A percentile compares a stretch with the other conserved stretches of the same genome.
Evolutionary conservation across 352 stramenopile genomes (phyloP).

Genomic region (Phytophthora syringae): DNA sequence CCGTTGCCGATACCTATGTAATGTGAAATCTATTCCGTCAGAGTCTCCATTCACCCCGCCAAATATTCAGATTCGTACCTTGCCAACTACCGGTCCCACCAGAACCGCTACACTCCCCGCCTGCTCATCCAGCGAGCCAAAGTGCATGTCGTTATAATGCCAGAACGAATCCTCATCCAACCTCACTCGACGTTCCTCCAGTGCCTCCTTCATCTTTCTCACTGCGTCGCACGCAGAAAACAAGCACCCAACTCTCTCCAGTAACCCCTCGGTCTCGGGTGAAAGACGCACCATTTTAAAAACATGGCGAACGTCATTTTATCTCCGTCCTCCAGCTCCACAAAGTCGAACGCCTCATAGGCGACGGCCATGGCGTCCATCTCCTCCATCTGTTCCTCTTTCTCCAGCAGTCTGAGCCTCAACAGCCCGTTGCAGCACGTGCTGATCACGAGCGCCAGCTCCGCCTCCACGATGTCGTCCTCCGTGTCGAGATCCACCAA

Average conservation of each 20-base stretch:
- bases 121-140: conserved; percentile 17
- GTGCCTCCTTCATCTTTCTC: conserved; percentile 36
- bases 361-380: conserved; percentile 62
- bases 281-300: conserved; percentile 69
- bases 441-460: conserved; percentile 72
- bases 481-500: conserved; percentile 78
- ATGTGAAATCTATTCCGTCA: background rate
- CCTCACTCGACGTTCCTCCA: conserved; percentile 26
- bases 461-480: conserved; percentile 76
- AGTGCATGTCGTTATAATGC: conserved; percentile 44
- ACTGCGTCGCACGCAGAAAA: conserved; percentile 48
- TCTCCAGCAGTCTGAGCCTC: conserved; percentile 38
- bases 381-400: conserved; percentile 29
- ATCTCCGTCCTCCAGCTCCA: conserved; percentile 59
- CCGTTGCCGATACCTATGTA: conserved; percentile 27
- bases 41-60: background rate
- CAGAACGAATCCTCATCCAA: conserved; percentile 24
- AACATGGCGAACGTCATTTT: conserved; percentile 80
- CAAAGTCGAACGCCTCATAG: conserved; percentile 74
- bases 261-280: conserved; percentile 62
- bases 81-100: conserved; percentile 45
- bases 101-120: conserved; percentile 39
- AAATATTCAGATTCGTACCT: conserved; percentile 2
- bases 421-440: conserved; percentile 53
- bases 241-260: conserved; percentile 64